These are phyloP conservation scores for Allium fistulosum DNA, from an alignment of 106 monocot species.

Conservation along the genomic window DNA sequence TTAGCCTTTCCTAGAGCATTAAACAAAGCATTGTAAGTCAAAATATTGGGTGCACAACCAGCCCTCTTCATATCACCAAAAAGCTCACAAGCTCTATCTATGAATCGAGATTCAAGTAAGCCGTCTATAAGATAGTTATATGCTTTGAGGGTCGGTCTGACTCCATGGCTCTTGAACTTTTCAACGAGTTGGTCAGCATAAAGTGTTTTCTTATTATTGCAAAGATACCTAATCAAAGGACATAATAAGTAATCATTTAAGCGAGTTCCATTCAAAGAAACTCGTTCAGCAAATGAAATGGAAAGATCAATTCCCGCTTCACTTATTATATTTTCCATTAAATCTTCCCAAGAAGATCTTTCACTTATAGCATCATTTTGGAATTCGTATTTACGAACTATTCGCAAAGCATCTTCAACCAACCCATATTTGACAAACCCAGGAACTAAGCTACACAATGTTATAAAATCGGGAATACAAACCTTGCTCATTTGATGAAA, in stretches of 20 bases:
- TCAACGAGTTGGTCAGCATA: conserved; percentile 55
- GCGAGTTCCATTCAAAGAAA: conserved; percentile 23
- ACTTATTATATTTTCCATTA: conserved; percentile 65
- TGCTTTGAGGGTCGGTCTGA: conserved; percentile 44
- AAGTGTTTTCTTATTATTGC: conserved; percentile 51
- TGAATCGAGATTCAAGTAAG: conserved; percentile 23
- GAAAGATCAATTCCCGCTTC: conserved; percentile 50
- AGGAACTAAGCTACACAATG: conserved; percentile 73
- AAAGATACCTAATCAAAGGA: conserved; percentile 52
- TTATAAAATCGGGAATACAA: conserved; percentile 61
- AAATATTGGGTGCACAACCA: conserved; percentile 52
- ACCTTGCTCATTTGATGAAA: conserved; percentile 87
- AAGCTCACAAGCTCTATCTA: conserved; percentile 26
- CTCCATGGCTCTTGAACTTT: conserved; percentile 50
- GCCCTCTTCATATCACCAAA: conserved; percentile 71
- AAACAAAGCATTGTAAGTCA: conserved; percentile 66
- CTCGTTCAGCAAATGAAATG: conserved; percentile 45
- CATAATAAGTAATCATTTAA: conserved; percentile 61
- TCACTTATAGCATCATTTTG: conserved; percentile 29
- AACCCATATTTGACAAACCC: conserved; percentile 49
- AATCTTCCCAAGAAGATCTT: conserved; percentile 47
- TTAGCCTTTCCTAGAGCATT: conserved; percentile 53
- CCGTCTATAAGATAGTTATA: conserved; percentile 66
- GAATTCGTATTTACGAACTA: conserved; percentile 22
- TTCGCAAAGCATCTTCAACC: conserved; percentile 46